A percentile compares a stretch with the other conserved stretches of the same genome.
Conservation (phyloP, 2,329 filamentous ascomycete species). For the Cladosporium sp. region DNA sequence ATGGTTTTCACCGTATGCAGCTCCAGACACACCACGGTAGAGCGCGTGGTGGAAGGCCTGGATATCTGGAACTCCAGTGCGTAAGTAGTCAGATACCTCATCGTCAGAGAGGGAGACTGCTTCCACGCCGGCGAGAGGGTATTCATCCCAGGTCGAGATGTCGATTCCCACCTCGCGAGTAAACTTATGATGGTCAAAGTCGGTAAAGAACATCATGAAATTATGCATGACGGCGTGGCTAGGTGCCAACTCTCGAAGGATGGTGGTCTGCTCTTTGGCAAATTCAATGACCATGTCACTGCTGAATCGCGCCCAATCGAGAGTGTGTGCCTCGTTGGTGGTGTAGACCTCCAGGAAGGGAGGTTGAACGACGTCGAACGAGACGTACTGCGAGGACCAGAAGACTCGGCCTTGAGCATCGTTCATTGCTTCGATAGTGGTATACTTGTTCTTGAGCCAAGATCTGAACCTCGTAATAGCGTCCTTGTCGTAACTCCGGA, state of each 20-base stretch:
- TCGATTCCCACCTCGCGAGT: constrained; percentile 31
- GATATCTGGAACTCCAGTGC: constrained; percentile 30
- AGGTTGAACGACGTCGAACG: constrained; percentile 30
- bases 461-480: constrained; percentile 29
- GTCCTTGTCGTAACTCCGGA: constrained; percentile 30
- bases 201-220: constrained; percentile 30
- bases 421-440: constrained; percentile 32
- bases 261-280: constrained; percentile 29
- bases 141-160: constrained; percentile 29
- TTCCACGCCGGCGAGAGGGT: constrained; percentile 27
- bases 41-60: constrained; percentile 28
- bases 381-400: constrained; percentile 32
- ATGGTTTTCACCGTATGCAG: constrained; percentile 23
- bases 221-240: constrained; percentile 30
- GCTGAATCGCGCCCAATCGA: constrained; percentile 32
- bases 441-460: constrained; percentile 31
- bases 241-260: constrained; percentile 27
- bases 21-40: constrained; percentile 29
- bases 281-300: constrained; percentile 33
- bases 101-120: constrained; percentile 25
- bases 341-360: constrained; percentile 32
- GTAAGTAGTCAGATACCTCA: constrained; percentile 28
- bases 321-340: constrained; percentile 30
- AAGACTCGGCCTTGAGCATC: constrained; percentile 30
- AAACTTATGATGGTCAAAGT: constrained; percentile 32